These are phyloP conservation scores for Pseudogymnoascus sp. DNA, from an alignment of 2,329 filamentous ascomycete genomes.

Conservation along the genomic window DNA sequence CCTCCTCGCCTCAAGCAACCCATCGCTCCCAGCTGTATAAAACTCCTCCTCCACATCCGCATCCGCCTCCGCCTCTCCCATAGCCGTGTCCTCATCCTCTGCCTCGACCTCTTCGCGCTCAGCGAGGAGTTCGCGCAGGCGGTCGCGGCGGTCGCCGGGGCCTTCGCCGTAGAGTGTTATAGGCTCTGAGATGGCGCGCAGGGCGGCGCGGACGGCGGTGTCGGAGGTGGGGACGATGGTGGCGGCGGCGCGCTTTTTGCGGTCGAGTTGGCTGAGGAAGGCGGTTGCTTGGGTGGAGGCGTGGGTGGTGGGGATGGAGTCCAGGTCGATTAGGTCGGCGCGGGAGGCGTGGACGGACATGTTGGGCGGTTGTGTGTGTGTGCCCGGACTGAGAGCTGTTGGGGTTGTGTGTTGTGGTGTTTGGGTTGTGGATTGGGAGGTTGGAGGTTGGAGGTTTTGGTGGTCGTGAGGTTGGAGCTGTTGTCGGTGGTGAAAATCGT, in stretches of 20 bases:
- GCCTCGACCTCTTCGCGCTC: conserved; percentile 58
- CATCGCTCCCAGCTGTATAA: conserved; percentile 74
- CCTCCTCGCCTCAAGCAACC: conserved; percentile 66
- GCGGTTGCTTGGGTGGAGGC: conserved; percentile 25
- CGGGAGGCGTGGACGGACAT: conserved; percentile 9
- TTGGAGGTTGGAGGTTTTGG: background rate
- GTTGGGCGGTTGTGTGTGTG: background rate
- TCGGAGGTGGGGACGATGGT: conserved; percentile 94
- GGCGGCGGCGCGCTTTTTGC: conserved; percentile 79
- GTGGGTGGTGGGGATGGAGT: conserved; percentile 3
- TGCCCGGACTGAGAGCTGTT: no score
- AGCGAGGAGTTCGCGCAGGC: conserved; percentile 72
- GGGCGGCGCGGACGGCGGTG: conserved; percentile 67
- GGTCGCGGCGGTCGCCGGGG: conserved; percentile 74
- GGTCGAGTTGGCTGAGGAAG: conserved; percentile 62
- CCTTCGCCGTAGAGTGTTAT: conserved; percentile 93
- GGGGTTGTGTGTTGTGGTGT: background rate
- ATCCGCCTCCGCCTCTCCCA: conserved; percentile 43
- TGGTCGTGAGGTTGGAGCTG: background rate
- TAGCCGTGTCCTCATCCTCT: conserved; percentile 54
- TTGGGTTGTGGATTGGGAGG: background rate
- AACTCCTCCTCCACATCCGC: conserved; percentile 86
- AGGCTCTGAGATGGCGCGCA: conserved; percentile 85
- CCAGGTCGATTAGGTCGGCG: background rate
- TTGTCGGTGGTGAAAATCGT: background rate